Evolutionary conservation across 371 early-diverging fungal species (phyloP), one percentile per base, ranked within the genome.

Genomic region (Apophysomyces trapeziformis): DNA sequence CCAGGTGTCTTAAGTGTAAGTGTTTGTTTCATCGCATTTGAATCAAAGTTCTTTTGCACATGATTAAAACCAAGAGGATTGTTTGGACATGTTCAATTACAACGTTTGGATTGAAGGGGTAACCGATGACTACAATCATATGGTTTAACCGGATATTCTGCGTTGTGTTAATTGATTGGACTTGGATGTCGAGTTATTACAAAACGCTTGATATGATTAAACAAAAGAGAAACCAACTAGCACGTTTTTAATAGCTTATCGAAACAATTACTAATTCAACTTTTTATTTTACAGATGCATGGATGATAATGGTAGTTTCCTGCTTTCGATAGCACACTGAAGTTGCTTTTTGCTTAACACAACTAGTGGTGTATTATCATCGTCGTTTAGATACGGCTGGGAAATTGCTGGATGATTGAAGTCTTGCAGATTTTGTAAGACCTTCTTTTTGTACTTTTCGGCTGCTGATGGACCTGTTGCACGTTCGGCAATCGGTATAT

Each of bases 141-240:
- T 21, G 54, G 54, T 50, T 50, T 50, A 50, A 50, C 54, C 21
- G 6, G n/a, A 50, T 50, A 26, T 21, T 26, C 21, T 50, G 54
- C 21, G 21, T 11, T 18, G 16, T 50, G 32, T 41, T 13, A 11
- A 11, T 50, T 50, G 54, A 50, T 16, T 50, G 54, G 21, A 26
- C 21, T 32, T 21, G 18, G 9, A 21, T 50, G 54, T 26, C 16
- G 54, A 50, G 32, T 50, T 50, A 50, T 50, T 50, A 50, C 54
- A 50, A 50, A 50, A 50, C 54, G 54, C 54, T 50, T 50, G 54
- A 50, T 50, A 50, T 50, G 54, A 50, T 11, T 26, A 26, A 16
- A 50, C 54, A 50, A 50, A 18, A 50, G 16, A 50, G 32, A 50
- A 32, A 47, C 16, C 35, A 5, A 11, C 1, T 9, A 50, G 54